Conservation (phyloP, 306 rosid species). For the Geum urbanum region DNA sequence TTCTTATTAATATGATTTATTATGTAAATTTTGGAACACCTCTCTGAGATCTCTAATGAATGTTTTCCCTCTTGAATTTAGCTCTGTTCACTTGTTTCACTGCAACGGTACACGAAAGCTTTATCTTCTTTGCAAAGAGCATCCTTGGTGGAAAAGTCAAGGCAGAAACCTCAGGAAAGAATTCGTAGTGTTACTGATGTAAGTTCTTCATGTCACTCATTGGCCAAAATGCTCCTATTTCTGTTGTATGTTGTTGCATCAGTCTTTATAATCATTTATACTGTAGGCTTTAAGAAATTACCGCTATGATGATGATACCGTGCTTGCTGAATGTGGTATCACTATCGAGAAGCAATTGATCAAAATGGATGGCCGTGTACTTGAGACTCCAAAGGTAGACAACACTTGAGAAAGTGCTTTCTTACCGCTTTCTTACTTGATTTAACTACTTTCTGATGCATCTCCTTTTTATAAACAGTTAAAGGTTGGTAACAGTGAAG, state of each 20-base stretch:
- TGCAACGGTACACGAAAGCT: slow-evolving; percentile 80
- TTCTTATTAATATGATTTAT: no score
- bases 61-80: slow-evolving; percentile 17
- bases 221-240: no score
- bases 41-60: neutral
- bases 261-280: slow-evolving; percentile 16
- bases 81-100: slow-evolving; percentile 80
- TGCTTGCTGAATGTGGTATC: slow-evolving; percentile 70
- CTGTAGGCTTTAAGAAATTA: slow-evolving; percentile 55
- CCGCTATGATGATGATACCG: slow-evolving; percentile 51
- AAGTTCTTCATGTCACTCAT: no score
- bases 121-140: slow-evolving; percentile 72
- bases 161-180: slow-evolving; percentile 42
- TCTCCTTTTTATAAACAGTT: slow-evolving; percentile 44
- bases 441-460: slow-evolving; percentile 26
- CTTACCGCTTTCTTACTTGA: neutral
- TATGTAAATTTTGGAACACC: no score
- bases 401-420: no score
- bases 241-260: no score
- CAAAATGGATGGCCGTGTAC: slow-evolving; percentile 71
- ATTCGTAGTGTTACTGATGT: no score
- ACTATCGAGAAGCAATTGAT: slow-evolving; percentile 54
- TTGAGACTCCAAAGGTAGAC: slow-evolving; percentile 77
- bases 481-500: slow-evolving; percentile 68
- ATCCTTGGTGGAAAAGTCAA: slow-evolving; percentile 72